Base-by-base conservation (phyloP, 73 alveolate species). In the Symbiodinium pilosum region DNA sequence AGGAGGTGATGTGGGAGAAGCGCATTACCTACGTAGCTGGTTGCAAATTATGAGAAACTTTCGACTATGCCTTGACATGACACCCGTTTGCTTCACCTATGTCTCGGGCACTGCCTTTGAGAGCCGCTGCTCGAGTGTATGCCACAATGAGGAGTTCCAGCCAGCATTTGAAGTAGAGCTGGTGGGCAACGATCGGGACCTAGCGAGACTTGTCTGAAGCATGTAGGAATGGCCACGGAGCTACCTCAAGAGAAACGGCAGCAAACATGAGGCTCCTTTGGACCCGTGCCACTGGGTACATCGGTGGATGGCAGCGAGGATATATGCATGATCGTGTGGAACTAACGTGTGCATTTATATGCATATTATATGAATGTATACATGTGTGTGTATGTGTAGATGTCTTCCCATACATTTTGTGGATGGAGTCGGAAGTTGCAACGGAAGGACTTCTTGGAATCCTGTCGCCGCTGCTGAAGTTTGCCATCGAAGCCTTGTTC, bases 261-360 rank as follows among this genome's bases (percentile, higher is more conserved):
- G 12, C 68, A 51, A 51, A 24, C 38, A 1, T 44, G 41, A 91
- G 96, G 96, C n/a, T 42, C 30, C 43, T 91, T 42, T 91, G 96
- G 96, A 43, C 96, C 16, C 87, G 87, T 5, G 96, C 96, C 81
- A 91, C 96, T 20, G 52, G 77, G 43, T 91, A 41, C 87, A 91
- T 91, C 51, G 96, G 96, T 28, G 96, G 96, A 36, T 91, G 96
- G 96, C 96, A 91, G 42, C 68, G 96, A 91, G 87, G 96, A 34
- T 14, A n/a, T n/a, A n/a, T n/a, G n/a, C n/a, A n/a, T n/a, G n/a
- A n/a, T n/a, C n/a, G n/a, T n/a, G n/a, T n/a, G n/a, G n/a, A n/a
- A n/a, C n/a, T n/a, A n/a, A n/a, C n/a, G n/a, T n/a, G n/a, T n/a
- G n/a, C n/a, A n/a, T n/a, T n/a, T n/a, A n/a, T n/a, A n/a, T n/a